Base-by-base conservation (phyloP, 1,284 basidiomycete species). In the Rhodotorula sp. region DNA sequence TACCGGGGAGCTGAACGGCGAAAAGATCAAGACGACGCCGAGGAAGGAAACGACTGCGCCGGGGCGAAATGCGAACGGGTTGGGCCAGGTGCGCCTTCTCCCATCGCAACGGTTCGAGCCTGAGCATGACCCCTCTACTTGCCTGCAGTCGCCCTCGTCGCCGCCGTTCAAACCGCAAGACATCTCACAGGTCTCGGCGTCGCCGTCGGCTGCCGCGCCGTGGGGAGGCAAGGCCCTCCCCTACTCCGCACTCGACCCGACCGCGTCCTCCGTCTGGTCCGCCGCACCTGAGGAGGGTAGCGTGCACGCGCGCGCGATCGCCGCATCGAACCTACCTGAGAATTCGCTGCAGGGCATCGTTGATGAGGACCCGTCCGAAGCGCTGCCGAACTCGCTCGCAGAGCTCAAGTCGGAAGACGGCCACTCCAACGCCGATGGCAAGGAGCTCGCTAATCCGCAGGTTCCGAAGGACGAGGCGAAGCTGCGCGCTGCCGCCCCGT, bases 1-100 rank as follows among this genome's bases (percentile, higher is more conserved):
- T 53, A 85, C 83, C 64, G 91, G 90, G 78, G 91, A 92, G 80
- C 78, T 92, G 67, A 76, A 79, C 39, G 70, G 71, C 27, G 89
- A 90, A 69, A 85, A 83, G 48, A 61, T 76, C 36, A 66, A 69
- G 53, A 60, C 63, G 61, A 65, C 66, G 25, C 72, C 72, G 54
- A 54, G 70, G 50, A 69, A 68, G 51, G 69, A 63, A 34, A 67
- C 71, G 19, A 63, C 75, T 1, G 70, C 75, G 19, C 75, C 75
- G 0, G 75, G 75, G 3, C 32, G 54, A 10, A 53, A 55, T 29
- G 62, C 62, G 7, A 41, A 54, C 32, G 51, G 44, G 10, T 21
- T 36, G 61, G 34, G 50, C 17, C 60, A 65, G 64, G 71, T 71
- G 29, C 51, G 70, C n/a, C 15, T 2, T n/a, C 25, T 8, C 19